These are phyloP conservation scores for Podospora conica DNA, from an alignment of 495 filamentous ascomycete genomes.

Conservation along the genomic window DNA sequence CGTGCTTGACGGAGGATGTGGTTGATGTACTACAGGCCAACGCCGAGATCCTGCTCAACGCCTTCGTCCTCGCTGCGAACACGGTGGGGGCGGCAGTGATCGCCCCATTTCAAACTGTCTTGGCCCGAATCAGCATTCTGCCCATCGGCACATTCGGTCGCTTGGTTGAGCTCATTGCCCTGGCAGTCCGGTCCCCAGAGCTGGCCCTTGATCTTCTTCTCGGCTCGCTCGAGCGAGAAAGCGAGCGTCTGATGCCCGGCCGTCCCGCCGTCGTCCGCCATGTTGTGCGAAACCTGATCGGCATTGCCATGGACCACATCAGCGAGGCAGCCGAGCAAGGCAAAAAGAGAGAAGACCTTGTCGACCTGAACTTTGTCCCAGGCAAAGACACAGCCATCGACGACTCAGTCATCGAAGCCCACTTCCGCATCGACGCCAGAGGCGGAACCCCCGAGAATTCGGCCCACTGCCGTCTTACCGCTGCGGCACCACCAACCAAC, in stretches of 20 bases:
- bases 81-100: slow-evolving; percentile 33
- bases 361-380: slow-evolving; percentile 23
- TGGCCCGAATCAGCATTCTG: slow-evolving; percentile 27
- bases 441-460: slow-evolving; percentile 25
- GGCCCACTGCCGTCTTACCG: slow-evolving; percentile 39
- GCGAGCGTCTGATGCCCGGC: slow-evolving; percentile 31
- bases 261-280: slow-evolving; percentile 24
- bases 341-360: slow-evolving; percentile 24
- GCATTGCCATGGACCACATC: slow-evolving; percentile 46
- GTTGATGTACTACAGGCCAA: neutral
- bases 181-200: slow-evolving; percentile 37
- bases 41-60: slow-evolving; percentile 25
- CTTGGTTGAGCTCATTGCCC: slow-evolving; percentile 35
- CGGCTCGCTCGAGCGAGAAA: slow-evolving; percentile 37
- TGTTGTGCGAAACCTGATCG: slow-evolving; percentile 36
- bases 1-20: neutral
- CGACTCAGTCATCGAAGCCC: slow-evolving; percentile 25
- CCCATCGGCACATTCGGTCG: slow-evolving; percentile 25
- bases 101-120: slow-evolving; percentile 32
- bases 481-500: slow-evolving; percentile 35
- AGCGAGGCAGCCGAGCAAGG: slow-evolving; percentile 35
- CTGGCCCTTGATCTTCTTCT: slow-evolving; percentile 42
- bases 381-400: slow-evolving; percentile 14
- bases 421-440: slow-evolving; percentile 39
- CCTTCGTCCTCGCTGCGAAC: slow-evolving; percentile 30